phyloP scores from a whole-genome alignment of 1,139 yeast genomes.

The Magnusiomyces tetraspermus region DNA sequence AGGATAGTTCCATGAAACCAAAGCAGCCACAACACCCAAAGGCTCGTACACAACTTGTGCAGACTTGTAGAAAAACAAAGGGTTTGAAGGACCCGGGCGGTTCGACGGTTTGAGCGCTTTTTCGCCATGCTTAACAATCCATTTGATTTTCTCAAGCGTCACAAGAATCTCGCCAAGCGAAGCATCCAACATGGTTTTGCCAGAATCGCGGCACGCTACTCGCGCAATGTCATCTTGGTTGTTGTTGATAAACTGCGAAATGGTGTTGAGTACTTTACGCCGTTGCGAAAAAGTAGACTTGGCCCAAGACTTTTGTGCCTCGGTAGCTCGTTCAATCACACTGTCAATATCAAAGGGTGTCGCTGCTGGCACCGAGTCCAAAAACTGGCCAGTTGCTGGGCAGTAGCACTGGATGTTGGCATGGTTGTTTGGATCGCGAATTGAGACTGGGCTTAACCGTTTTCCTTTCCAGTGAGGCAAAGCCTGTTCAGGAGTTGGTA shows the following conservation, averaged over 20 bases:
- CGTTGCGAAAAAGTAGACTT: constrained; percentile 52
- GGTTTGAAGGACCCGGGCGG: constrained; percentile 80
- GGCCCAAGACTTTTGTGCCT: constrained; percentile 43
- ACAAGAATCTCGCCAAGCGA: constrained; percentile 90
- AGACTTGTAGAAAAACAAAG: constrained; percentile 72
- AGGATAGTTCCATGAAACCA: constrained; percentile 96
- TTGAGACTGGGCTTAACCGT: constrained; percentile 52
- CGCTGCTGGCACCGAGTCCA: constrained; percentile 63
- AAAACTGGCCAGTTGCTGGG: constrained; percentile 88
- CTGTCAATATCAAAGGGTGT: constrained; percentile 59
- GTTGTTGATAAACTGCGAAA: constrained; percentile 60
- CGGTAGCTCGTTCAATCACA: constrained; percentile 51
- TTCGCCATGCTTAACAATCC: constrained; percentile 84
- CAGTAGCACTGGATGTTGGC: constrained; percentile 71
- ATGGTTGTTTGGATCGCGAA: constrained; percentile 50
- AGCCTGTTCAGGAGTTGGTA: constrained; percentile 72
- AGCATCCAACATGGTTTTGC: constrained; percentile 92
- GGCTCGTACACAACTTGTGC: constrained; percentile 95
- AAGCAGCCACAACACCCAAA: constrained; percentile 73
- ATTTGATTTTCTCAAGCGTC: constrained; percentile 79
- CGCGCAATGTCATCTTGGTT: constrained; percentile 83
- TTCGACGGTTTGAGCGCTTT: constrained; percentile 56
- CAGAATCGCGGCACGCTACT: constrained; percentile 92
- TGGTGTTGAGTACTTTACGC: constrained; percentile 58
- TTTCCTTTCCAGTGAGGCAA: constrained; percentile 90